Conservation (phyloP, 2,329 filamentous ascomycete species). For the Cytospora piceicola region DNA sequence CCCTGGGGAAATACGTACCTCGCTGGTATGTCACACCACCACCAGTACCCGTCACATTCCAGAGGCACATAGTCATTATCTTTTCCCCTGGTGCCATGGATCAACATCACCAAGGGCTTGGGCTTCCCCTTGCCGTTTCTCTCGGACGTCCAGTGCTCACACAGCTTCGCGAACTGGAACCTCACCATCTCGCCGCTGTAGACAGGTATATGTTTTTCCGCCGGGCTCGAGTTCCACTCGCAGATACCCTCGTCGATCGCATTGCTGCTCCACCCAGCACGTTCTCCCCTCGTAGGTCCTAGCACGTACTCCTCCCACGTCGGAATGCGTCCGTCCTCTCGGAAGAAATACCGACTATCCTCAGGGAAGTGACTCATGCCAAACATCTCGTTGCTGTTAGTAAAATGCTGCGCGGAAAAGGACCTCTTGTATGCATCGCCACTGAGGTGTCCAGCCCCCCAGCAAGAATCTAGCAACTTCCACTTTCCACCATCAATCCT, state of each 20-base stretch:
- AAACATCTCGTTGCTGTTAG: constrained; percentile 74
- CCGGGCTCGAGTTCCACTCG: constrained; percentile 64
- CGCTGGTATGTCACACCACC: constrained; percentile 77
- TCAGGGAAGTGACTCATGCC: constrained; percentile 76
- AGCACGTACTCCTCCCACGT: constrained; percentile 83
- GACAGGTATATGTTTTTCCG: constrained; percentile 62
- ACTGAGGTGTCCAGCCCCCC: constrained; percentile 80
- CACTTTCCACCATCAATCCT: constrained; percentile 83
- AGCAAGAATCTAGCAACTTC: constrained; percentile 91
- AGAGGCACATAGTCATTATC: constrained; percentile 72
- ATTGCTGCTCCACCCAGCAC: constrained; percentile 51
- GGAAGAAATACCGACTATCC: constrained; percentile 71
- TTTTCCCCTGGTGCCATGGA: constrained; percentile 68
- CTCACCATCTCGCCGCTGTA: constrained; percentile 60
- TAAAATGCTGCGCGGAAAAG: constrained; percentile 69
- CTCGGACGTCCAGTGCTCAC: constrained; percentile 81
- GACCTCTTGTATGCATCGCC: constrained; percentile 64
- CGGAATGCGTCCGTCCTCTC: constrained; percentile 68
- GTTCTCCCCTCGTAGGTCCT: constrained; percentile 58
- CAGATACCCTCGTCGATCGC: constrained; percentile 56
- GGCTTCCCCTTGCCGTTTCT: constrained; percentile 69
- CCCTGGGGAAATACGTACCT: constrained; percentile 28
- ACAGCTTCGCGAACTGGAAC: constrained; percentile 80
- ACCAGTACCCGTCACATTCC: constrained; percentile 77
- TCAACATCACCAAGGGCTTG: constrained; percentile 70